These are phyloP conservation scores for Phyllosticta citribraziliensis DNA, from an alignment of 2,329 filamentous ascomycete species.

Conservation along the genomic window DNA sequence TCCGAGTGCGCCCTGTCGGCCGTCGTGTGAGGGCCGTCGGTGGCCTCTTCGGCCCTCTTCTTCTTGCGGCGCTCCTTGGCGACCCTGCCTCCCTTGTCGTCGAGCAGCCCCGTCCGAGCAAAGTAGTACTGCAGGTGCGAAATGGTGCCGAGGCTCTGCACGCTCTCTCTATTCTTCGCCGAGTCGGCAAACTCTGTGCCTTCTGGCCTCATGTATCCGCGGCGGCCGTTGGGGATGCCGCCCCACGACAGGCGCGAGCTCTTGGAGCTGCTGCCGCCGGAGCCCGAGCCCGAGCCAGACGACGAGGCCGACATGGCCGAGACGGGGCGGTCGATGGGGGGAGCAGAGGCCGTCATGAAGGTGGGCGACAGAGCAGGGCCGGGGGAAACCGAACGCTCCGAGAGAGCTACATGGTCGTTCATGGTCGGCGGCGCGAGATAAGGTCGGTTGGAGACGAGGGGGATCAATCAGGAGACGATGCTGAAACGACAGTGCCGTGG, in stretches of 20 bases:
- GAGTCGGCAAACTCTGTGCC: conserved; percentile 85
- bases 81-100: conserved; percentile 83
- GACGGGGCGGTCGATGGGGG: conserved; percentile 52
- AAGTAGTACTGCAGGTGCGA: conserved; percentile 98
- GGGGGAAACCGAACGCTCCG: conserved; percentile 39
- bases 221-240: conserved; percentile 42
- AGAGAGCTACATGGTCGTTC: conserved; percentile 1
- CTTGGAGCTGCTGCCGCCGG: conserved; percentile 51
- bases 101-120: conserved; percentile 81
- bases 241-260: conserved; percentile 42
- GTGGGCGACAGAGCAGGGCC: conserved; percentile 52
- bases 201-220: conserved; percentile 81
- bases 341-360: conserved; percentile 50
- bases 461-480: not conserved
- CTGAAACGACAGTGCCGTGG: not conserved
- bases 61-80: conserved; percentile 55
- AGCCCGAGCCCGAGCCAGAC: conserved; percentile 40
- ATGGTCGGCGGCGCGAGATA: not conserved
- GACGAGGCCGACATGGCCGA: conserved; percentile 45
- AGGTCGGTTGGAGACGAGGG: not conserved
- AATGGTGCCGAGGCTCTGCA: conserved; percentile 92
- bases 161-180: conserved; percentile 81
- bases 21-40: conserved; percentile 16
- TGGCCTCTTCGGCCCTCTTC: conserved; percentile 35
- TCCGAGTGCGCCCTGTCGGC: conserved; percentile 12